A percentile compares a stretch with the other conserved stretches of the same genome.
Conservation (phyloP, 257 asterid species). For the Schizonepeta tenuifolia region DNA sequence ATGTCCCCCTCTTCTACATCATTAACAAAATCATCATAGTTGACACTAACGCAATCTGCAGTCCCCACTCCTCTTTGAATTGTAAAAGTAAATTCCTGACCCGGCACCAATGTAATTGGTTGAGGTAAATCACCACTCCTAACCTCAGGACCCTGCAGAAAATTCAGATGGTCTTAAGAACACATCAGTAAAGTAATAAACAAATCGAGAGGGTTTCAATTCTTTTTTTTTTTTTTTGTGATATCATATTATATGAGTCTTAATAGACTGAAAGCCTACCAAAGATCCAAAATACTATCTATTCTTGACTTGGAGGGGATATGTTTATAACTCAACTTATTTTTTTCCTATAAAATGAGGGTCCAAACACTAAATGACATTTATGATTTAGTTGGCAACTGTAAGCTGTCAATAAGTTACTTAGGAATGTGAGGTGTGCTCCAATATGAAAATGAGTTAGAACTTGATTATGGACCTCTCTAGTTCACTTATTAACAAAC, state of each 20-base stretch:
- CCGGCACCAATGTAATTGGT: constrained; percentile 70
- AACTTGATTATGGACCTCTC: background rate
- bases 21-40: constrained; percentile 97
- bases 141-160: constrained; percentile 98
- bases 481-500: background rate
- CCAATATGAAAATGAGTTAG: too few relatives aligned
- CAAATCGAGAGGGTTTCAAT: constrained; percentile 1
- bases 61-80: constrained; percentile 96
- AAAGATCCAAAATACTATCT: too few relatives aligned
- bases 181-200: background rate
- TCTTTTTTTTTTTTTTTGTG: background rate
- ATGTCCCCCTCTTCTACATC: constrained; percentile 95
- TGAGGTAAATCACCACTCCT: constrained; percentile 99
- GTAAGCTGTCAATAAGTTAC: too few relatives aligned
- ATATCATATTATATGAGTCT: background rate
- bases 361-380: too few relatives aligned
- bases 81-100: constrained; percentile 97
- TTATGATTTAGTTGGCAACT: too few relatives aligned
- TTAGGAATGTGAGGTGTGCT: too few relatives aligned
- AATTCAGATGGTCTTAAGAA: constrained; percentile 23
- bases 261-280: background rate
- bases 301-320: too few relatives aligned
- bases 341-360: too few relatives aligned
- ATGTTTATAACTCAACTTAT: too few relatives aligned
- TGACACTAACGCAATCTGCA: constrained; percentile 88